phyloP scores from a whole-genome alignment of 169 alveolate genomes.

The Eimeria praecox region DNA sequence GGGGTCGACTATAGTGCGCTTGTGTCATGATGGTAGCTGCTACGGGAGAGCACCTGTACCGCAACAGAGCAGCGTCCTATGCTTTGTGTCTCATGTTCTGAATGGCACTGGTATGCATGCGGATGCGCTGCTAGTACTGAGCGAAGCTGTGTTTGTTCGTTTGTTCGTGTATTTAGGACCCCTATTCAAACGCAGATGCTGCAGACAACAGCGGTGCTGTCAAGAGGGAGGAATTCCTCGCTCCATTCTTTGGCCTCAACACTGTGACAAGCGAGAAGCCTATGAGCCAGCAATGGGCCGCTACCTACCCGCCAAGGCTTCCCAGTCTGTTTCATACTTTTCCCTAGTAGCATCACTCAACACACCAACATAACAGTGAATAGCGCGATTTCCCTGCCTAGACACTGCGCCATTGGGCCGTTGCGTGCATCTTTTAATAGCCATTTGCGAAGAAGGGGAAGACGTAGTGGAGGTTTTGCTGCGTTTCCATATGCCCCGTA shows the following conservation, averaged over 20 bases:
- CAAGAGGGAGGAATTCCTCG: constrained; percentile 64
- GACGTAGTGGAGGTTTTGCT: background rate
- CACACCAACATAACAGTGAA: background rate
- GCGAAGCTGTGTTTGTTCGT: background rate
- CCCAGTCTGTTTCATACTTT: constrained; percentile 70
- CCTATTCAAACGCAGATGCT: constrained; percentile 50
- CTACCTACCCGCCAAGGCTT: constrained; percentile 82
- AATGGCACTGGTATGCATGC: background rate
- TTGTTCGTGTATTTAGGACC: background rate
- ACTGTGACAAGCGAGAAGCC: background rate
- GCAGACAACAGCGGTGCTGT: constrained; percentile 66
- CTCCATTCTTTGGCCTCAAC: constrained; percentile 63
- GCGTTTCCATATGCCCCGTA: background rate
- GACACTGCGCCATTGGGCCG: background rate
- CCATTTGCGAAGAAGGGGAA: background rate
- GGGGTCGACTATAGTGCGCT: background rate
- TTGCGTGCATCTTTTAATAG: background rate
- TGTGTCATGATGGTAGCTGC: background rate
- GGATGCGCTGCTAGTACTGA: background rate
- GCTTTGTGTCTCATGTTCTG: background rate
- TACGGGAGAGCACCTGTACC: background rate
- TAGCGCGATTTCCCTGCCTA: background rate
- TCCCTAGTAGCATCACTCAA: background rate
- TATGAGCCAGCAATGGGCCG: constrained; percentile 74
- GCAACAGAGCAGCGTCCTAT: background rate